Evolutionary conservation across 768 basidiomycete genomes (phyloP).

Genomic region (Leccinum disarticulatum): DNA sequence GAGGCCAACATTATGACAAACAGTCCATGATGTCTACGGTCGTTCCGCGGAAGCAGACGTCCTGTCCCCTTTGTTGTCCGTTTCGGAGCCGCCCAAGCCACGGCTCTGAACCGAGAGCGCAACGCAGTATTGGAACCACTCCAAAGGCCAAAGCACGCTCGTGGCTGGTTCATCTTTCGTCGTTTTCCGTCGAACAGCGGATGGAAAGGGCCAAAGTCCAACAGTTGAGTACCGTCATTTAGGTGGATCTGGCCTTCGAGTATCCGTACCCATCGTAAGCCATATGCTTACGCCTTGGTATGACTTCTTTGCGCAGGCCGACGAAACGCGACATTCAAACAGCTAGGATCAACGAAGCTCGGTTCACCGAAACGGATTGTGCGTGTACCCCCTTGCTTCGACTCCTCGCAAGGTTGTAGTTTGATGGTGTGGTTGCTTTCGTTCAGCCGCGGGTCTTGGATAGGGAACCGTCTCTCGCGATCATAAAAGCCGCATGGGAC

Average conservation of each 20-base stretch:
- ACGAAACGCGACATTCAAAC: neutral
- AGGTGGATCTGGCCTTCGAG: neutral
- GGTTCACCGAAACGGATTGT: neutral
- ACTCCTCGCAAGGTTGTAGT: no score
- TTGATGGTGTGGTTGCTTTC: neutral
- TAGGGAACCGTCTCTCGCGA: neutral
- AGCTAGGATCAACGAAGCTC: neutral
- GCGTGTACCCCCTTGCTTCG: neutral
- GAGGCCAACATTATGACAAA: no score
- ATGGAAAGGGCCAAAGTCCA: neutral
- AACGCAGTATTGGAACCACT: no score
- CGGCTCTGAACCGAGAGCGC: no score
- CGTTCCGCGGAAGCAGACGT: no score
- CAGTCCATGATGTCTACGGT: no score
- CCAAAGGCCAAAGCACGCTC: no score
- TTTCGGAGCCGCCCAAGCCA: no score
- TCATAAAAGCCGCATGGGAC: neutral
- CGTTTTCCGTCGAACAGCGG: no score
- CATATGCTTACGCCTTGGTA: neutral
- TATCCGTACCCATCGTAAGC: neutral
- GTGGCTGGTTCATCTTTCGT: no score
- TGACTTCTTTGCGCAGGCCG: neutral
- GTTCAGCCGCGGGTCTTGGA: neutral
- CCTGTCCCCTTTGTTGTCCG: no score
- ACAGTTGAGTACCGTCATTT: neutral